phyloP scores from a whole-genome alignment of 768 basidiomycete genomes.

The Lepiota brunneoincarnata region DNA sequence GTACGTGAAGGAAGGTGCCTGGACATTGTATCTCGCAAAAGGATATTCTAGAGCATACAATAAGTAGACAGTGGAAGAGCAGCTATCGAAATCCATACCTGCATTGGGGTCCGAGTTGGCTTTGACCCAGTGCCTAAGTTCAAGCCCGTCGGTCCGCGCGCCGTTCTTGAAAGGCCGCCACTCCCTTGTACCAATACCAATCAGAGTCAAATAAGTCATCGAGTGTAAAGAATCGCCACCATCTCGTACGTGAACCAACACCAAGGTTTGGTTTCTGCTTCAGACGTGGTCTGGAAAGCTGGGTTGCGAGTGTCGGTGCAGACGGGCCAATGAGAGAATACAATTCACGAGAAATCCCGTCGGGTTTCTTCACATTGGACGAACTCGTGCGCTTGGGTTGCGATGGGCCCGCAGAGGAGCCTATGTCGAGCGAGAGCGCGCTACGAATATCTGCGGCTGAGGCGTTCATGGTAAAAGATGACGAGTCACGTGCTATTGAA shows the following conservation, averaged over 20 bases:
- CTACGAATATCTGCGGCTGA: slow-evolving; percentile 83
- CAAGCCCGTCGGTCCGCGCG: slow-evolving; percentile 65
- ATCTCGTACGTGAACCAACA: slow-evolving; percentile 61
- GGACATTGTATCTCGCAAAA: slow-evolving; percentile 82
- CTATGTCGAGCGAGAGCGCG: slow-evolving; percentile 61
- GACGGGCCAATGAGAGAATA: slow-evolving; percentile 95
- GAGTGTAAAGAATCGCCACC: slow-evolving; percentile 44
- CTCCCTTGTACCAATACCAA: slow-evolving; percentile 52
- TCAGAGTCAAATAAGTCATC: background rate
- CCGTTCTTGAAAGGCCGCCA: slow-evolving; percentile 70
- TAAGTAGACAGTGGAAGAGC: background rate
- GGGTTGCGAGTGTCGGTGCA: slow-evolving; percentile 79
- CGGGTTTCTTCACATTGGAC: slow-evolving; percentile 62
- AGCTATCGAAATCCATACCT: slow-evolving; percentile 38
- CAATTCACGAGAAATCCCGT: slow-evolving; percentile 90
- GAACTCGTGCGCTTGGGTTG: slow-evolving; percentile 38
- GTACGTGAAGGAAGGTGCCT: slow-evolving; percentile 64
- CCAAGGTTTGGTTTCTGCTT: slow-evolving; percentile 84
- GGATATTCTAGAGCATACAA: slow-evolving; percentile 53
- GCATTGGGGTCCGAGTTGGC: slow-evolving; percentile 47
- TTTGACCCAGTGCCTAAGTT: slow-evolving; percentile 84
- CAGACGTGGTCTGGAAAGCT: slow-evolving; percentile 76
- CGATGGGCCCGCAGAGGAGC: slow-evolving; percentile 41
- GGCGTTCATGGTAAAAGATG: slow-evolving; percentile 49
- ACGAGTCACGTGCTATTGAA: slow-evolving; percentile 23